These are phyloP conservation scores for Hymenoscyphus occultus DNA, from an alignment of 2,329 filamentous ascomycete species.

Conservation along the genomic window DNA sequence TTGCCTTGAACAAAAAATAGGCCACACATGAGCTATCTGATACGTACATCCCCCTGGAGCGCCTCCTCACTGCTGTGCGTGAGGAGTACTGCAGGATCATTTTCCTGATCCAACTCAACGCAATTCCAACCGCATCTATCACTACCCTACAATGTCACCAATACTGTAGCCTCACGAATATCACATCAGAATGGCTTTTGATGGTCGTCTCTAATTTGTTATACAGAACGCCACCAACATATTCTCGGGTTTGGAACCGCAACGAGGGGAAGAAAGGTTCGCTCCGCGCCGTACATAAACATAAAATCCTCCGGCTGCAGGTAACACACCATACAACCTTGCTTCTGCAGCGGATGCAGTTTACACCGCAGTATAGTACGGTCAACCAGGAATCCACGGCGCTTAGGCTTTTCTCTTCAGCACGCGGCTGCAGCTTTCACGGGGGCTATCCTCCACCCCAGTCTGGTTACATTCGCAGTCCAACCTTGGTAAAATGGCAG, in stretches of 20 bases:
- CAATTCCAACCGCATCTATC: slow-evolving; percentile 1
- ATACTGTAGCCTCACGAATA: neutral
- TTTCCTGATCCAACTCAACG: neutral
- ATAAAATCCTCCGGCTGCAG: slow-evolving; percentile 17
- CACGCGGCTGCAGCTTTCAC: neutral
- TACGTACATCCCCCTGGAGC: neutral
- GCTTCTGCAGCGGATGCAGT: slow-evolving; percentile 7
- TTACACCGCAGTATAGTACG: neutral
- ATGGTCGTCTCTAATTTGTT: neutral
- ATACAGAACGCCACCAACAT: slow-evolving; percentile 15
- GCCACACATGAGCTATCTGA: neutral
- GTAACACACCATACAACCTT: slow-evolving; percentile 8
- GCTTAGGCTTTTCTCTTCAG: neutral
- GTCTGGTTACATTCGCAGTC: too few species aligned
- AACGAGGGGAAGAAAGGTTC: slow-evolving; percentile 9
- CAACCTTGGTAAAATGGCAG: too few species aligned
- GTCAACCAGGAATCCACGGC: neutral
- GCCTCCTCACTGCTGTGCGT: neutral
- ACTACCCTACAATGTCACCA: neutral
- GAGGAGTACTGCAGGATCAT: neutral
- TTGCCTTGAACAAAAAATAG: neutral
- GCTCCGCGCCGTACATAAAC: slow-evolving; percentile 18
- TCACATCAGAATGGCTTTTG: neutral
- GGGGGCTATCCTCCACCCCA: neutral
- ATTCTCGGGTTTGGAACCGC: slow-evolving; percentile 6